phyloP scores from a whole-genome alignment of 345 rosid species.

The Sonneratia alba region DNA sequence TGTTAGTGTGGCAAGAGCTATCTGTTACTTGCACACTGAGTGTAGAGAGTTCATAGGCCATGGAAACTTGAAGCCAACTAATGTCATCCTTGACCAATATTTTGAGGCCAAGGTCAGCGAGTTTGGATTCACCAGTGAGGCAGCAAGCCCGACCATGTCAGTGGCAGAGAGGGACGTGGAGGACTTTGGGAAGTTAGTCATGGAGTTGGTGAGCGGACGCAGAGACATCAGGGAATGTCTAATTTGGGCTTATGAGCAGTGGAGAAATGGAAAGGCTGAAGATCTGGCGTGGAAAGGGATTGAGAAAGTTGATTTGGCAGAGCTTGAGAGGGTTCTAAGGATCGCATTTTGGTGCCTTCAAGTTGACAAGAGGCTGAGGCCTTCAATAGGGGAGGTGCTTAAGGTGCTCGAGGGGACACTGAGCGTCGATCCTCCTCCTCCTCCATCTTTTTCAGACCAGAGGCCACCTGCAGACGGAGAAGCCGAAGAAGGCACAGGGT shows the following conservation, averaged over 20 bases:
- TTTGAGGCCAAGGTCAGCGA: constrained; percentile 57
- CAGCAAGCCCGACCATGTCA: constrained; percentile 21
- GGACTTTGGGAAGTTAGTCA: constrained; percentile 34
- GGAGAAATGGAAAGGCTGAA: constrained; percentile 19
- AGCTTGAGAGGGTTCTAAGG: constrained; percentile 57
- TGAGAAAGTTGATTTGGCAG: constrained; percentile 25
- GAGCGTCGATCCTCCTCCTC: constrained; percentile 62
- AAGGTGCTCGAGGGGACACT: constrained; percentile 70
- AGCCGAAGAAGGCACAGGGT: neutral
- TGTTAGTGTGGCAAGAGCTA: constrained; percentile 54
- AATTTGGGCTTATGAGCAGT: constrained; percentile 46
- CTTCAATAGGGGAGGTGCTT: constrained; percentile 66
- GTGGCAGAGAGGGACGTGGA: constrained; percentile 60
- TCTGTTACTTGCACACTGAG: constrained; percentile 59
- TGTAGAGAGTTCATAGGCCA: constrained; percentile 75
- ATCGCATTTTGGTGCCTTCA: constrained; percentile 78
- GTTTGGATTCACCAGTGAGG: constrained; percentile 37
- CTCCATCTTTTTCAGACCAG: constrained; percentile 8
- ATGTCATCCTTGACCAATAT: constrained; percentile 51
- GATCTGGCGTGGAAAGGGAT: constrained; percentile 32
- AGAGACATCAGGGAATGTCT: constrained; percentile 23
- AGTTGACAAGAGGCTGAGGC: constrained; percentile 51
- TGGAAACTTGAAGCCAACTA: constrained; percentile 62
- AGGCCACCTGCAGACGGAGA: neutral
- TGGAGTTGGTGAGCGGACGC: constrained; percentile 42